A percentile compares a stretch with the other conserved stretches of the same genome.
phyloP scores from a whole-genome alignment of 202 grass and related monocot genomes.

The Saccharum hybrid region DNA sequence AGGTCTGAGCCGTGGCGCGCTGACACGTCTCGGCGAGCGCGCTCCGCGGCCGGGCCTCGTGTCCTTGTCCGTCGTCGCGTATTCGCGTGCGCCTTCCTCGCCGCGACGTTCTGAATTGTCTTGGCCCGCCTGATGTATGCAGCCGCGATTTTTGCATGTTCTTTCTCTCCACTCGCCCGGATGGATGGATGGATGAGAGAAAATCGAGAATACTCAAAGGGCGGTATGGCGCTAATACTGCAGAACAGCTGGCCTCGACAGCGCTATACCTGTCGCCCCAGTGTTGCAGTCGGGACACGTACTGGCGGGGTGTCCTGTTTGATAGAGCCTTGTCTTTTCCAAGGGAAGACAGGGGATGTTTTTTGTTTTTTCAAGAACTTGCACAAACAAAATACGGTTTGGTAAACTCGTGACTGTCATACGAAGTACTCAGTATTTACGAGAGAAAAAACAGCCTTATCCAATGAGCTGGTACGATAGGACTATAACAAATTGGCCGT shows the following conservation, averaged over 20 bases:
- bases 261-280: slow-evolving; percentile 23
- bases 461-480: not conserved
- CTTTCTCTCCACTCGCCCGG: not conserved
- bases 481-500: not conserved
- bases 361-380: not conserved
- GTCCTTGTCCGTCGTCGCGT: slow-evolving; percentile 3
- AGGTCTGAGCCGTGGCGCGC: not conserved
- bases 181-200: not conserved
- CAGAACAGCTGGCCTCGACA: slow-evolving; percentile 40
- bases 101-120: slow-evolving; percentile 40
- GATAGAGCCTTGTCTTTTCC: not conserved
- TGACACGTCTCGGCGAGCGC: slow-evolving; percentile 40
- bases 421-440: not conserved
- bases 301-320: not conserved
- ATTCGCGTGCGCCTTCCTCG: not conserved
- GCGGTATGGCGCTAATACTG: not conserved
- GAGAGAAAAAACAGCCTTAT: slow-evolving; percentile 6
- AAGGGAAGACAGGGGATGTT: not conserved
- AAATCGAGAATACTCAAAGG: not conserved
- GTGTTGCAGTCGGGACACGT: slow-evolving; percentile 32
- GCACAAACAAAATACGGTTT: not conserved
- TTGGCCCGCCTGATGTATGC: not conserved
- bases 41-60: not conserved
- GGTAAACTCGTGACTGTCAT: not conserved
- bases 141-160: not conserved